Percentiles rank a stretch among this genome's conserved stretches.
Evolutionary conservation across 2,329 filamentous ascomycete genomes (phyloP).

Genomic region (Ophiocordyceps camponoti-floridani): DNA sequence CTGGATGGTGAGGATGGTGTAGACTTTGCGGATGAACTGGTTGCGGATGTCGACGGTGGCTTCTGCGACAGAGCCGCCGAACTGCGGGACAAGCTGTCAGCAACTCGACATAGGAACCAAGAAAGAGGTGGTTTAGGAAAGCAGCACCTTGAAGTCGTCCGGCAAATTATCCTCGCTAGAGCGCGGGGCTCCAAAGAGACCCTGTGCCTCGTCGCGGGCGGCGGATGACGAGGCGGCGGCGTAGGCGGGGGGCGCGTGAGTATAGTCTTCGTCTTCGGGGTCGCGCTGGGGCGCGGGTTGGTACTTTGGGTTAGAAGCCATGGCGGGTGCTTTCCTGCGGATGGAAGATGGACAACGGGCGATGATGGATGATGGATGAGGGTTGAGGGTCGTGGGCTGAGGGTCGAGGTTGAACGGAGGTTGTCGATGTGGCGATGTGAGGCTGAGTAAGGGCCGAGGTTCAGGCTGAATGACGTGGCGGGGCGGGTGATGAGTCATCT

Average conservation of each 20-base stretch:
- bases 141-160: conserved; percentile 78
- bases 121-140: too few species aligned
- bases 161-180: conserved; percentile 80
- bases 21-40: conserved; percentile 94
- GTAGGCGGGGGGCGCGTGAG: conserved; percentile 74
- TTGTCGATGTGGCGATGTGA: too few species aligned
- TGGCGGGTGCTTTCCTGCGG: background rate
- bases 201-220: conserved; percentile 31
- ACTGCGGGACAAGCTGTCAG: conserved; percentile 28
- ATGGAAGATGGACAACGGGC: too few species aligned
- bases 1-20: conserved; percentile 92
- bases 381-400: background rate
- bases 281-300: conserved; percentile 69
- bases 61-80: conserved; percentile 83
- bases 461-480: too few species aligned
- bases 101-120: background rate
- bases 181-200: conserved; percentile 51
- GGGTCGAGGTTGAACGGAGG: background rate
- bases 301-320: conserved; percentile 55
- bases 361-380: background rate
- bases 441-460: too few species aligned
- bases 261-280: conserved; percentile 66
- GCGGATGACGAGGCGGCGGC: conserved; percentile 27
- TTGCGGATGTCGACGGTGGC: conserved; percentile 90
- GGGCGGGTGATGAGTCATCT: too few species aligned